These are phyloP conservation scores for Rhynchosporium secalis DNA, from an alignment of 2,329 filamentous ascomycete species.

Conservation along the genomic window DNA sequence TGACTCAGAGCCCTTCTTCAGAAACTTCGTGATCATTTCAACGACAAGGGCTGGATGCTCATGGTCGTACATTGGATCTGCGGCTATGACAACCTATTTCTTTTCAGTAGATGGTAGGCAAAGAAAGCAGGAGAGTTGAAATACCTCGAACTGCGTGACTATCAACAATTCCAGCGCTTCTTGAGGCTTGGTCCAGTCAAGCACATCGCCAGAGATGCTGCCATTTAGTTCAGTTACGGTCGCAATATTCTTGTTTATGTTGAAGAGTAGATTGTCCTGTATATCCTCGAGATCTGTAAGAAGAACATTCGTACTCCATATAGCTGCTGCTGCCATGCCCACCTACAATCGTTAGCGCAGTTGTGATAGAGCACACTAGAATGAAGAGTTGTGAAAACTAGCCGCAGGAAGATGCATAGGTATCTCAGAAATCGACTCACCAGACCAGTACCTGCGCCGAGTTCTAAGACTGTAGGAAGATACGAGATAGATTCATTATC, in stretches of 20 bases:
- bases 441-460: slow-evolving; percentile 53
- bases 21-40: slow-evolving; percentile 66
- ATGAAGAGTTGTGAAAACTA: neutral
- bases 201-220: slow-evolving; percentile 58
- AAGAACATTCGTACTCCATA: slow-evolving; percentile 65
- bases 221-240: slow-evolving; percentile 54
- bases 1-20: slow-evolving; percentile 56
- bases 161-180: slow-evolving; percentile 42
- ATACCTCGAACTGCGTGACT: slow-evolving; percentile 46
- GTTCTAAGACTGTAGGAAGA: slow-evolving; percentile 59
- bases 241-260: slow-evolving; percentile 63
- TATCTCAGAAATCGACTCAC: slow-evolving; percentile 1
- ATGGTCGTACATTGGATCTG: slow-evolving; percentile 85
- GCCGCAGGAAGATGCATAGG: neutral
- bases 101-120: slow-evolving; percentile 5
- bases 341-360: slow-evolving; percentile 43
- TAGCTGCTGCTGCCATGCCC: slow-evolving; percentile 79
- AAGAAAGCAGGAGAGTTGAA: slow-evolving; percentile 7
- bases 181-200: slow-evolving; percentile 55
- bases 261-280: slow-evolving; percentile 75
- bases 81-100: slow-evolving; percentile 70
- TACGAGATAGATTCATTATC: slow-evolving; percentile 24
- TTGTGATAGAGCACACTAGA: neutral
- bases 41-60: slow-evolving; percentile 76
- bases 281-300: slow-evolving; percentile 87